Evolutionary conservation across 116 monocot species (phyloP), one percentile per base, ranked within the genome.

Genomic region (Trichopus zeylanicus): DNA sequence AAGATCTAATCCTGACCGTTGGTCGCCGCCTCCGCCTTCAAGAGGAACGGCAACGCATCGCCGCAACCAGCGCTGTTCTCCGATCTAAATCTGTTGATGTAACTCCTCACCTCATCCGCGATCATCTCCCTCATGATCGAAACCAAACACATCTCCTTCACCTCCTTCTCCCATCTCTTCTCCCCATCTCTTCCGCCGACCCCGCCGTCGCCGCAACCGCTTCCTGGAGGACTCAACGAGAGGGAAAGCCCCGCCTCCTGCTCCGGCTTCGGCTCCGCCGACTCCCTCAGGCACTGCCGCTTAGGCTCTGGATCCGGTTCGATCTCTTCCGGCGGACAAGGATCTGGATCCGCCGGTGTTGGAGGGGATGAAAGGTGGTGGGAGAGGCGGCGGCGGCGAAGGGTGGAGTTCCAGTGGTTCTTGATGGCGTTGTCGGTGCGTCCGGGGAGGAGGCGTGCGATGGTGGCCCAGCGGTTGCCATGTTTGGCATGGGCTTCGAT

Each of bases 331-430:
- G n/a, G n/a, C n/a, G n/a, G n/a, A n/a, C 31, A 37, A 0, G 2
- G 19, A n/a, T n/a, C n/a, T n/a, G n/a, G n/a, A n/a, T n/a, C n/a
- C 26, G 18, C 30, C n/a, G n/a, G n/a, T n/a, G n/a, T n/a, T n/a
- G n/a, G n/a, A n/a, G n/a, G n/a, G n/a, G n/a, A n/a, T n/a, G n/a
- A n/a, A n/a, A n/a, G n/a, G n/a, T n/a, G n/a, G n/a, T n/a, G 33
- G 37, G 56, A 22, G 26, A 18, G 42, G 3, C 12, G 12, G 13
- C 72, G 35, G 23, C 84, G 69, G n/a, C 79, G 63, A 33, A 84
- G 84, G 16, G 84, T 75, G 30, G 84, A 84, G 60, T 84, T 84
- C 84, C 84, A 84, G 54, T 84, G 84, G 24, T 84, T 84, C 55
- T 84, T 84, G 51, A 84, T 67, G 5, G 84, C 63, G 70, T 84